Percentiles rank a stretch among this genome's conserved stretches.
These are phyloP conservation scores for Kitagawia praeruptora DNA, from an alignment of 129 eudicot genomes.

Conservation along the genomic window DNA sequence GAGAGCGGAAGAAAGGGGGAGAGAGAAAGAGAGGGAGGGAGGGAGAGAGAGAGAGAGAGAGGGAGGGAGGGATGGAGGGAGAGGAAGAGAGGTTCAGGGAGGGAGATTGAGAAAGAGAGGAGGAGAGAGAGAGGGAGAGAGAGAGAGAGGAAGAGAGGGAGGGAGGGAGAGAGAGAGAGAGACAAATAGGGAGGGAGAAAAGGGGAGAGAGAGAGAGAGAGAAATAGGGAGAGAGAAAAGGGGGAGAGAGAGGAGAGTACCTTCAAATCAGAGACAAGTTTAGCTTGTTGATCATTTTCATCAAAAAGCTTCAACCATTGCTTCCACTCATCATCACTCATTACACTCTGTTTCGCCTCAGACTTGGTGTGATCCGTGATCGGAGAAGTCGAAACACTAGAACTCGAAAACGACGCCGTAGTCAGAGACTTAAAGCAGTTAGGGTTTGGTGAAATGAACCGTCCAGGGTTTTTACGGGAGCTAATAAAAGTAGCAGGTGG, in stretches of 20 bases:
- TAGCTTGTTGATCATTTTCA: neutral
- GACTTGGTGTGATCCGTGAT: neutral
- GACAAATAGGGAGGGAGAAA: neutral
- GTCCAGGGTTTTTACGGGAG: neutral
- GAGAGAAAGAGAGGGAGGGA: neutral
- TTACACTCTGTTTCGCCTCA: neutral
- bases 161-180: neutral
- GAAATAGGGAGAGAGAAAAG: neutral
- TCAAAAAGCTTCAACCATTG: neutral
- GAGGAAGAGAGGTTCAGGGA: neutral
- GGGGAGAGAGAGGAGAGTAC: neutral
- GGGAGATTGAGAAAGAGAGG: neutral
- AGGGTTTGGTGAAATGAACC: neutral
- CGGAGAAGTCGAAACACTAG: neutral
- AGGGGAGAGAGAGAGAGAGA: neutral
- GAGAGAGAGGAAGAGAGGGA: neutral
- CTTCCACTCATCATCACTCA: neutral
- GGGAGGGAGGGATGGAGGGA: neutral
- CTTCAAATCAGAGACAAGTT: neutral
- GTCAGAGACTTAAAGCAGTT: neutral
- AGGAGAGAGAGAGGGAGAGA: neutral
- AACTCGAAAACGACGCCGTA: neutral
- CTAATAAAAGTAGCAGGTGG: neutral
- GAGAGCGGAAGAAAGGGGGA: neutral
- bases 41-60: neutral